A percentile compares a stretch with the other conserved stretches of the same genome.
Conservation (phyloP, 1,284 basidiomycete genomes). For the Coniferiporia sulphurascens region DNA sequence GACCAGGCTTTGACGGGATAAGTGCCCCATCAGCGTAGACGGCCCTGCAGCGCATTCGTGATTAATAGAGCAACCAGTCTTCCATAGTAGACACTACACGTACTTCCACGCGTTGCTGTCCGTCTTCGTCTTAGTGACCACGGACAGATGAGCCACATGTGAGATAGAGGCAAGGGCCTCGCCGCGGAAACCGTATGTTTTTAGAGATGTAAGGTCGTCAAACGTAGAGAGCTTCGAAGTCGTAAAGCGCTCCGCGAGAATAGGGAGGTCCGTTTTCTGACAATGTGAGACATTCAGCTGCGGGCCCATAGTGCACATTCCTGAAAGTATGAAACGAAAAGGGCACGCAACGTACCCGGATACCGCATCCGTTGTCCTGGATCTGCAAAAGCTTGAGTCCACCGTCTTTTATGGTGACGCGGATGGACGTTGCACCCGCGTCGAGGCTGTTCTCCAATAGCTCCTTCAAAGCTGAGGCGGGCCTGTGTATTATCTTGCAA, state of each 20-base stretch:
- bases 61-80: neutral
- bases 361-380: constrained; percentile 94
- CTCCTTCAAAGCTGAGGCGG: constrained; percentile 95
- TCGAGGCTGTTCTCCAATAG: constrained; percentile 94
- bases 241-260: constrained; percentile 93
- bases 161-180: constrained; percentile 97
- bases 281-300: neutral
- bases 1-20: constrained; percentile 62
- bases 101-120: constrained; percentile 90
- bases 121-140: constrained; percentile 82
- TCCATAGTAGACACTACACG: constrained; percentile 25
- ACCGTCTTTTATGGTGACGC: constrained; percentile 90
- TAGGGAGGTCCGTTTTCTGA: constrained; percentile 72
- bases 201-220: constrained; percentile 80
- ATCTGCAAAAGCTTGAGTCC: constrained; percentile 95
- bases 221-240: constrained; percentile 91
- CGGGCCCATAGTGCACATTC: no score
- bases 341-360: constrained; percentile 53
- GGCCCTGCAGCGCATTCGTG: constrained; percentile 47
- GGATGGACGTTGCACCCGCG: constrained; percentile 85
- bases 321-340: neutral
- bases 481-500: constrained; percentile 88
- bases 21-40: constrained; percentile 75
- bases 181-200: constrained; percentile 96
- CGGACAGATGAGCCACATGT: constrained; percentile 86